A percentile compares a stretch with the other conserved stretches of the same genome.
Conservation (phyloP, 805 yeast species). For the Starmera caribaea region DNA sequence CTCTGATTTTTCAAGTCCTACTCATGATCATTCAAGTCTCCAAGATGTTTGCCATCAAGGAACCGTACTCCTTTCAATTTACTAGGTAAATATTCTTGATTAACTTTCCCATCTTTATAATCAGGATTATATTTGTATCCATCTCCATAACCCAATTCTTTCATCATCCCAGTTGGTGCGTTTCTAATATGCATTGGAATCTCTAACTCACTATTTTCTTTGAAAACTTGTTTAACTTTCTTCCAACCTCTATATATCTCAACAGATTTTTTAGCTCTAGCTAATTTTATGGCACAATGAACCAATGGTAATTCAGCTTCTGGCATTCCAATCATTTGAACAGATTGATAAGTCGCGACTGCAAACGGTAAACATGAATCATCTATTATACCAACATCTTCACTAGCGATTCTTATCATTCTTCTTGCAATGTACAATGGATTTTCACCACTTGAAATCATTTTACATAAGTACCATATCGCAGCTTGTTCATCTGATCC, state of each 20-base stretch:
- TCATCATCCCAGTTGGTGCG: conserved; percentile 91
- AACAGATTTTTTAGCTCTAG: conserved; percentile 78
- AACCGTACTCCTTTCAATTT: conserved; percentile 40
- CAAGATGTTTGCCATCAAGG: conserved; percentile 48
- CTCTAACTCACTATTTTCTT: conserved; percentile 42
- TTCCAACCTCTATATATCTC: conserved; percentile 77
- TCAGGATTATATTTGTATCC: conserved; percentile 87
- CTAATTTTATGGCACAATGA: conserved; percentile 88
- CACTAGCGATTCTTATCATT: conserved; percentile 92
- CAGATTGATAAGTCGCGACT: conserved; percentile 74
- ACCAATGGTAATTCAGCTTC: conserved; percentile 86
- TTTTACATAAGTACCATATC: conserved; percentile 72
- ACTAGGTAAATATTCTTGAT: conserved; percentile 69
- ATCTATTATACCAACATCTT: conserved; percentile 84
- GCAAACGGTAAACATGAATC: conserved; percentile 82
- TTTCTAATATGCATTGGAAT: conserved; percentile 78
- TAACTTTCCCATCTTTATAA: conserved; percentile 59
- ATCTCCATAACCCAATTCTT: conserved; percentile 75
- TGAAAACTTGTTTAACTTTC: conserved; percentile 47
- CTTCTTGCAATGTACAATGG: conserved; percentile 84
- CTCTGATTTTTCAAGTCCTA: too few relatives aligned
- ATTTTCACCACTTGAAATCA: conserved; percentile 92
- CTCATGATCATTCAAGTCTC: too few relatives aligned
- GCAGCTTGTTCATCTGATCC: conserved; percentile 91
- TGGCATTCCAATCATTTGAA: conserved; percentile 88